phyloP scores from a whole-genome alignment of 495 filamentous ascomycete species.

The Xylaria nigripes region DNA sequence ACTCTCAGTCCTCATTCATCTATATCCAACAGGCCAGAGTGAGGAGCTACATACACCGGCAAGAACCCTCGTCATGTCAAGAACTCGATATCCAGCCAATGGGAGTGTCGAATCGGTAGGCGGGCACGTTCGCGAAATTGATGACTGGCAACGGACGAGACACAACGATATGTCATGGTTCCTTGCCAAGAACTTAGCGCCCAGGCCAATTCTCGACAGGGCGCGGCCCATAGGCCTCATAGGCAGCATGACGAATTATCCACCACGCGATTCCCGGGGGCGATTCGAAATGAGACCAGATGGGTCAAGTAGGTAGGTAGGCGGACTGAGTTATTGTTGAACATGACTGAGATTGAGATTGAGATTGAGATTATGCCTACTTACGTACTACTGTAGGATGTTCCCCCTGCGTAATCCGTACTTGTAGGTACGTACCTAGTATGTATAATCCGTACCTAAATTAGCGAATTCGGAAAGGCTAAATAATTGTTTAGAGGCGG shows the following conservation, averaged over 20 bases:
- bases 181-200: not conserved
- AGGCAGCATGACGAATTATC: not conserved
- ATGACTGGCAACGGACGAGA: conserved; percentile 6
- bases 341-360: not conserved
- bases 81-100: conserved; percentile 73
- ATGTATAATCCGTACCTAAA: too few relatives aligned
- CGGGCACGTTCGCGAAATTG: not conserved
- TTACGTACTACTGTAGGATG: too few relatives aligned
- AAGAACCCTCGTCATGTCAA: conserved; percentile 95
- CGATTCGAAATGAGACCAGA: too few relatives aligned
- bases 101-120: conserved; percentile 38
- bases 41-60: conserved; percentile 64
- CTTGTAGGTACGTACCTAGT: too few relatives aligned
- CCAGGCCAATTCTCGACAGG: not conserved
- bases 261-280: not conserved
- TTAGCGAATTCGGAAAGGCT: too few relatives aligned
- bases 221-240: conserved; percentile 1
- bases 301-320: too few relatives aligned
- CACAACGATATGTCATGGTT: not conserved
- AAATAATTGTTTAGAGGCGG: too few relatives aligned
- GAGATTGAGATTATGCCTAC: too few relatives aligned
- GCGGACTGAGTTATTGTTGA: too few relatives aligned
- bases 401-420: too few relatives aligned
- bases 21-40: conserved; percentile 3
- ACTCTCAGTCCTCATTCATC: not conserved